These are phyloP conservation scores for Hanseniaspora occidentalis DNA, from an alignment of 805 yeast genomes.

Conservation along the genomic window DNA sequence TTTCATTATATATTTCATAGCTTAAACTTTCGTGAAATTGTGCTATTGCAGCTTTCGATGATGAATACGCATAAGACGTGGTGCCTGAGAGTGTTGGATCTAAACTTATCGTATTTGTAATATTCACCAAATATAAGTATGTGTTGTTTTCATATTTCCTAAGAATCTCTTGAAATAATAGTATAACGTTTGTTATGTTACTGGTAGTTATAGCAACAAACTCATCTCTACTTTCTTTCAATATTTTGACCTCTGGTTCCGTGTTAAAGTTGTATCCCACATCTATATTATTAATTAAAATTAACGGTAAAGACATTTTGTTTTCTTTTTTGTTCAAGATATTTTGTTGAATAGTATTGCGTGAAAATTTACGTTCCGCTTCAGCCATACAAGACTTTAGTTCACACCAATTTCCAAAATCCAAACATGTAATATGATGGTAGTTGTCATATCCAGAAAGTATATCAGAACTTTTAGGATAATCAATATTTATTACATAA, in stretches of 20 bases:
- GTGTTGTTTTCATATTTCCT: constrained; percentile 2
- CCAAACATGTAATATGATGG: constrained; percentile 7
- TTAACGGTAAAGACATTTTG: too few relatives aligned
- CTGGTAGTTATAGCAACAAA: neutral
- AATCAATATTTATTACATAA: constrained; percentile 13
- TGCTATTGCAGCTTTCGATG: constrained; percentile 14
- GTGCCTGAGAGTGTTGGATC: constrained; percentile 3
- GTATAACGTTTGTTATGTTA: constrained; percentile 13
- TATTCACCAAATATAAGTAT: constrained; percentile 12
- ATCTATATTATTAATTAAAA: too few relatives aligned
- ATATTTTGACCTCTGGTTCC: too few relatives aligned
- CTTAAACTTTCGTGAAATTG: constrained; percentile 18
- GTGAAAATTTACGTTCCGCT: too few relatives aligned
- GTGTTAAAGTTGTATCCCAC: too few relatives aligned
- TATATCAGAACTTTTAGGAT: constrained; percentile 3
- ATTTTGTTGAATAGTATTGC: too few relatives aligned
- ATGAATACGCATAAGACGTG: constrained; percentile 4
- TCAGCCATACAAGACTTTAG: too few relatives aligned
- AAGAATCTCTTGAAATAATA: constrained; percentile 6
- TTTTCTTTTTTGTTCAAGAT: too few relatives aligned
- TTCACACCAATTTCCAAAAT: constrained; percentile 6
- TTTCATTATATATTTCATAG: constrained; percentile 10
- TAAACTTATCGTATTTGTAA: constrained; percentile 7
- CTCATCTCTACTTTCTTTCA: neutral
- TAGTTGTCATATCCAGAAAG: neutral